Evolutionary conservation across 306 rosid genomes (phyloP).

Genomic region (Adenanthera pavonina): DNA sequence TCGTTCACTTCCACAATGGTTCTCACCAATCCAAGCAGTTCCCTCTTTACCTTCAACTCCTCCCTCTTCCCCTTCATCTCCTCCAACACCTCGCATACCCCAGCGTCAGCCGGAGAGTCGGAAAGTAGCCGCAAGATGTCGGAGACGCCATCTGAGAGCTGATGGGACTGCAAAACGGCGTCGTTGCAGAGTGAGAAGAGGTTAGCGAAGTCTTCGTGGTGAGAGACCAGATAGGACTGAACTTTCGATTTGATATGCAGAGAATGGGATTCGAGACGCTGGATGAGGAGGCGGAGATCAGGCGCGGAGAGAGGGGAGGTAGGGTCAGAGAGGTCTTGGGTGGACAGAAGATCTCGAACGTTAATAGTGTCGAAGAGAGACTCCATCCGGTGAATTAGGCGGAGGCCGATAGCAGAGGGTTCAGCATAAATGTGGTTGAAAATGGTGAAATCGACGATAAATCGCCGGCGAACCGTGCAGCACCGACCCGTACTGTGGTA

Average conservation of each 20-base stretch:
- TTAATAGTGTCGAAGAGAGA: slow-evolving; percentile 75
- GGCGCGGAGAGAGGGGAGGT: slow-evolving; percentile 88
- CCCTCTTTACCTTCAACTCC: slow-evolving; percentile 68
- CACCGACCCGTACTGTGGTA: not conserved
- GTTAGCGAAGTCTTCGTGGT: slow-evolving; percentile 69
- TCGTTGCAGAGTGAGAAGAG: slow-evolving; percentile 79
- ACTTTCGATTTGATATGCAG: slow-evolving; percentile 78
- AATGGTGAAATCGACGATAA: not conserved
- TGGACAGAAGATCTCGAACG: slow-evolving; percentile 84
- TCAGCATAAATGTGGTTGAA: not conserved
- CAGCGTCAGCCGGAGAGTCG: slow-evolving; percentile 61
- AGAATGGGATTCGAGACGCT: slow-evolving; percentile 94
- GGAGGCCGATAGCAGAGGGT: not conserved
- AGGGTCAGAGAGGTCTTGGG: slow-evolving; percentile 84
- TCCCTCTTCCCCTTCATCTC: slow-evolving; percentile 63
- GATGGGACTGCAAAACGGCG: slow-evolving; percentile 63
- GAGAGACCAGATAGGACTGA: slow-evolving; percentile 72
- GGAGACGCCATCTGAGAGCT: slow-evolving; percentile 54
- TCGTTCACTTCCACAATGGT: slow-evolving; percentile 52
- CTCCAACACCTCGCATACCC: slow-evolving; percentile 58
- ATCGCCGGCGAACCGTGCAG: not conserved
- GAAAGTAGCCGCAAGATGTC: slow-evolving; percentile 52
- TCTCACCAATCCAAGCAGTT: slow-evolving; percentile 64
- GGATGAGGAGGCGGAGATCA: slow-evolving; percentile 93
- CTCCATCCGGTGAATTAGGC: slow-evolving; percentile 55